A percentile compares a stretch with the other conserved stretches of the same genome.
These are phyloP conservation scores for Chrysosporium queenslandicum DNA, from an alignment of 2,329 filamentous ascomycete genomes.

Conservation along the genomic window DNA sequence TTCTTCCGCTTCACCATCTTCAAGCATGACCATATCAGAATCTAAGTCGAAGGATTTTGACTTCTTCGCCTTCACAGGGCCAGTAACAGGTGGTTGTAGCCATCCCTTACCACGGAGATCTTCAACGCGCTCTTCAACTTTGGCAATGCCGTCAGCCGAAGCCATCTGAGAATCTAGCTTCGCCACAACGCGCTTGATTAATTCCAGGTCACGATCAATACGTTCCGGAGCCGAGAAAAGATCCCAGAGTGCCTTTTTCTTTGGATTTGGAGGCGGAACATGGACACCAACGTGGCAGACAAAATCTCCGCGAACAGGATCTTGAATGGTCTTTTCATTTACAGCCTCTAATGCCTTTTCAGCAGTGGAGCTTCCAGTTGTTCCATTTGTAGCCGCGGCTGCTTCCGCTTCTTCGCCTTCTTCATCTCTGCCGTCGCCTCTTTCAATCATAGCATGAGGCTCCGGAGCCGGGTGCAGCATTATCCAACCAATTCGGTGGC, in stretches of 20 bases:
- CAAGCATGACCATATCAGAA: constrained; percentile 40
- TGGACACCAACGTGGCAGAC: constrained; percentile 96
- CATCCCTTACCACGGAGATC: constrained; percentile 65
- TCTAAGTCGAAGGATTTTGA: constrained; percentile 38
- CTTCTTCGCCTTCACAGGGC: constrained; percentile 39
- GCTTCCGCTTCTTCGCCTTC: constrained; percentile 46
- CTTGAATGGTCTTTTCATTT: constrained; percentile 94
- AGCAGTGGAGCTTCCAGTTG: constrained; percentile 45
- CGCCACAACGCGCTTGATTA: constrained; percentile 70
- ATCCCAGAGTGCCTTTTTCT: constrained; percentile 96
- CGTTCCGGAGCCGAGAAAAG: constrained; percentile 90
- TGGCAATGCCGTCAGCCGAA: constrained; percentile 63
- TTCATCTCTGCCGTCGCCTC: constrained; percentile 63
- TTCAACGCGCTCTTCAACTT: constrained; percentile 79
- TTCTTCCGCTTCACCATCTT: constrained; percentile 59
- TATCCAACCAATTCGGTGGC: constrained; percentile 96
- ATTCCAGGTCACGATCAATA: constrained; percentile 75
- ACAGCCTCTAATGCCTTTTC: constrained; percentile 87
- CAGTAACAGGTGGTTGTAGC: constrained; percentile 54
- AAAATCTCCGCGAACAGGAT: constrained; percentile 87
- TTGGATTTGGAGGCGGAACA: constrained; percentile 70
- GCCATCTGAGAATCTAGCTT: constrained; percentile 81
- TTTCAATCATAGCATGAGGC: constrained; percentile 53
- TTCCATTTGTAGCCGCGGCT: constrained; percentile 26
- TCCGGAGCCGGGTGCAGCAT: constrained; percentile 78